A percentile compares a stretch with the other conserved stretches of the same genome.
phyloP scores from a whole-genome alignment of 2,329 filamentous ascomycete species.

The Furcasterigmium furcatum region DNA sequence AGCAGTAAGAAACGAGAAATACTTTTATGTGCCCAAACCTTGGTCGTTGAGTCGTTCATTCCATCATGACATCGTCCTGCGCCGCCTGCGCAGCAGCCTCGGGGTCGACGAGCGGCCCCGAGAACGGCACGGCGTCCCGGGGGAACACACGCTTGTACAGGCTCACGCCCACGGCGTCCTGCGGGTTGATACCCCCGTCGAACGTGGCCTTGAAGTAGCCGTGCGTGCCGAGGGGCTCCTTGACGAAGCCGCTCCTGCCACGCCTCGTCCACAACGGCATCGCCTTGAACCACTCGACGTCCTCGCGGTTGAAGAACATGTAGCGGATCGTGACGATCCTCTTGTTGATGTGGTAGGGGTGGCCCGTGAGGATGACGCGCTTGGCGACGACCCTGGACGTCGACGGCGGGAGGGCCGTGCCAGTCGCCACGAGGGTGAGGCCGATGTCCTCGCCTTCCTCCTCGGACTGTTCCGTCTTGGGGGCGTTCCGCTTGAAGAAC shows the following conservation, averaged over 20 bases:
- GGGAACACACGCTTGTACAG: conserved; percentile 86
- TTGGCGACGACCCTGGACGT: conserved; percentile 85
- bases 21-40: conserved; percentile 1
- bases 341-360: conserved; percentile 99
- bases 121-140: conserved; percentile 54
- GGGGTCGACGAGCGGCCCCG: conserved; percentile 37
- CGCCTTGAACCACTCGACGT: conserved; percentile 97
- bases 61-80: conserved; percentile 35
- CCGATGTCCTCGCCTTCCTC: conserved; percentile 38
- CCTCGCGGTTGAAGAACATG: conserved; percentile 98
- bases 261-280: conserved; percentile 91
- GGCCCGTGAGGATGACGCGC: conserved; percentile 87
- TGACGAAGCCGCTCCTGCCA: conserved; percentile 85
- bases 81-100: conserved; percentile 14
- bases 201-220: conserved; percentile 99
- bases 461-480: conserved; percentile 36
- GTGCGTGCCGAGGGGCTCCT: conserved; percentile 91
- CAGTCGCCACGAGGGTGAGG: conserved; percentile 77
- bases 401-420: conserved; percentile 77
- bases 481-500: conserved; percentile 69
- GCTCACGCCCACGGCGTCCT: conserved; percentile 90
- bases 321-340: conserved; percentile 94
- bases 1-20: not conserved
- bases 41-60: conserved; percentile 20
- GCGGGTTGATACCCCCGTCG: conserved; percentile 91